Conservation (phyloP, 352 stramenopile species). For the Phytophthora brassicae region DNA sequence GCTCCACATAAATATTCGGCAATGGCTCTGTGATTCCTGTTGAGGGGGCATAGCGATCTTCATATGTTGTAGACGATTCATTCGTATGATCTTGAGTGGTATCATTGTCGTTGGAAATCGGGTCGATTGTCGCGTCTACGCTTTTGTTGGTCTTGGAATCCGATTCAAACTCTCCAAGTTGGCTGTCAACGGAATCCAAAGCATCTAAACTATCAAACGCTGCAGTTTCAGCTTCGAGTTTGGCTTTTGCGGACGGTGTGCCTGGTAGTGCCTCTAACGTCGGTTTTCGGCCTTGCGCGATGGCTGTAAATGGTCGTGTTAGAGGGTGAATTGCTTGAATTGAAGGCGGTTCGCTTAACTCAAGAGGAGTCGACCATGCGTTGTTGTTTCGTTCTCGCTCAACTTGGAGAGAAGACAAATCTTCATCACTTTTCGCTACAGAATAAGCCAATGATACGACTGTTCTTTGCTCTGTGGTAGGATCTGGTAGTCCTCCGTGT, state of each 20-base stretch:
- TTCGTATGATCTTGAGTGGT: background rate
- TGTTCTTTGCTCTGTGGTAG: background rate
- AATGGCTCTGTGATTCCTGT: background rate
- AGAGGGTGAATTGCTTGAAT: constrained; percentile 24
- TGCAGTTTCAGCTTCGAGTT: constrained; percentile 3
- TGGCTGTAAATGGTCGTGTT: constrained; percentile 25
- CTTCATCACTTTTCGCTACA: background rate
- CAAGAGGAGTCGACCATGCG: constrained; percentile 21
- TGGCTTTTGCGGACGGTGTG: constrained; percentile 18
- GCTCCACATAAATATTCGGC: constrained; percentile 1
- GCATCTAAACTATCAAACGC: constrained; percentile 22
- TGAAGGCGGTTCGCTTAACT: constrained; percentile 16
- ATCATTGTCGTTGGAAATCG: background rate
- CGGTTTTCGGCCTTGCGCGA: constrained; percentile 27
- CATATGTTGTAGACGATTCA: background rate
- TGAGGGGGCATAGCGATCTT: constrained; percentile 22
- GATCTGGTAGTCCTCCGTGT: background rate
- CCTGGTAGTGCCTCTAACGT: constrained; percentile 31
- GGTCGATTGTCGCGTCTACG: background rate
- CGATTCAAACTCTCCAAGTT: constrained; percentile 2
- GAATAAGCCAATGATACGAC: background rate
- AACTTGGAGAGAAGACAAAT: background rate
- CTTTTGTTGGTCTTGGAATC: background rate
- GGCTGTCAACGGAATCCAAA: constrained; percentile 5
- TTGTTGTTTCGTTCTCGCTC: constrained; percentile 24